These are phyloP conservation scores for Syncephalastrum monosporum DNA, from an alignment of 371 early-diverging fungal species.

Conservation along the genomic window DNA sequence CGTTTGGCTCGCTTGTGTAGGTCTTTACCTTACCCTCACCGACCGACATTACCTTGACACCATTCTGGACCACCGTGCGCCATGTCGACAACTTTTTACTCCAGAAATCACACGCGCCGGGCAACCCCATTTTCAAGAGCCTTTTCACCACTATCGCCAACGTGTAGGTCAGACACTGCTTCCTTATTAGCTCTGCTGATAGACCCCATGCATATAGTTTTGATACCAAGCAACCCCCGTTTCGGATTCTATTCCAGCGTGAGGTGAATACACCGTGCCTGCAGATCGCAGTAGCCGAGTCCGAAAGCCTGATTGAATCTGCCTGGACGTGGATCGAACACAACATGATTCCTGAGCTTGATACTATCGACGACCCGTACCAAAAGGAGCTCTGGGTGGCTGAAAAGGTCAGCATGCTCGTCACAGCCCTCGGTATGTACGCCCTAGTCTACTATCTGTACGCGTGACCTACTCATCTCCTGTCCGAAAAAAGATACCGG, in stretches of 20 bases:
- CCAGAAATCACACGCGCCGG: slow-evolving; percentile 65
- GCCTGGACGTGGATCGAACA: slow-evolving; percentile 93
- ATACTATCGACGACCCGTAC: slow-evolving; percentile 73
- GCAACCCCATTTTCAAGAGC: slow-evolving; percentile 48
- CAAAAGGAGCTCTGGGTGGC: slow-evolving; percentile 85
- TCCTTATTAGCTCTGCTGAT: background rate
- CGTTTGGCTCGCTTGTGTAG: slow-evolving; percentile 7
- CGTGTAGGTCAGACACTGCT: slow-evolving; percentile 44
- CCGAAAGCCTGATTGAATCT: slow-evolving; percentile 71
- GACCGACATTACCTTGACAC: slow-evolving; percentile 30
- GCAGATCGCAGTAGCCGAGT: slow-evolving; percentile 77
- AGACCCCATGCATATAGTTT: slow-evolving; percentile 34
- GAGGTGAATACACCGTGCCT: slow-evolving; percentile 46
- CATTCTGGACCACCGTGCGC: slow-evolving; percentile 63
- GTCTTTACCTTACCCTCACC: slow-evolving; percentile 42
- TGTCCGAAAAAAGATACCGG: slow-evolving; percentile 51
- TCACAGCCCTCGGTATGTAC: slow-evolving; percentile 69
- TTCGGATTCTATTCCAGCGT: slow-evolving; percentile 80
- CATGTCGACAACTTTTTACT: slow-evolving; percentile 65
- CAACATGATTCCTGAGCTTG: slow-evolving; percentile 72
- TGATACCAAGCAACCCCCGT: slow-evolving; percentile 93
- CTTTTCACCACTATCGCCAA: slow-evolving; percentile 77
- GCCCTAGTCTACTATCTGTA: background rate
- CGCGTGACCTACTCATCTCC: background rate
- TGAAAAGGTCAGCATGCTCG: slow-evolving; percentile 86